Percentiles rank a stretch among this genome's conserved stretches.
phyloP scores from a whole-genome alignment of 495 filamentous ascomycete genomes.

The Penicillium silybi region DNA sequence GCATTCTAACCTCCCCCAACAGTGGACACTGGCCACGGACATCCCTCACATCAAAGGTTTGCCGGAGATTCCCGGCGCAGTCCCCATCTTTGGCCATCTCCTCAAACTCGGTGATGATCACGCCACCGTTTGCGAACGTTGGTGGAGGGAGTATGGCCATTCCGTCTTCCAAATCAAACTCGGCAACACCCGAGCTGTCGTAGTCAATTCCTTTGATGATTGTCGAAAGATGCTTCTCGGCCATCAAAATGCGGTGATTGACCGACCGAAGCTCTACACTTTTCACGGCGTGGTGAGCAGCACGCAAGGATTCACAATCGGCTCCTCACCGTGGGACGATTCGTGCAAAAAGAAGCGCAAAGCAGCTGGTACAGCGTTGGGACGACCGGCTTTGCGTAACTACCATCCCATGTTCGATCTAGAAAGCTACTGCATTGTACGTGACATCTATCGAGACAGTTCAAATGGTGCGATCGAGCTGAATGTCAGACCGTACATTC shows the following conservation, averaged over 20 bases:
- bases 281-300: constrained; percentile 47
- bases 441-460: constrained; percentile 43
- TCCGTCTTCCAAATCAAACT: constrained; percentile 54
- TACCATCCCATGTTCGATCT: constrained; percentile 52
- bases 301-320: constrained; percentile 45
- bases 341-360: constrained; percentile 51
- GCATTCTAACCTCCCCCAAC: not conserved
- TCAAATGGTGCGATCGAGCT: constrained; percentile 34
- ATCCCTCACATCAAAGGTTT: constrained; percentile 46
- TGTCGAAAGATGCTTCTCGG: constrained; percentile 43
- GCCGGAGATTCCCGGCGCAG: constrained; percentile 48
- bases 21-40: constrained; percentile 33
- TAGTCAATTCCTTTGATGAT: constrained; percentile 47
- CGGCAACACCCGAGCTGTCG: constrained; percentile 49
- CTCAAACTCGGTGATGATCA: constrained; percentile 54
- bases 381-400: constrained; percentile 40
- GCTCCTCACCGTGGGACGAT: constrained; percentile 48
- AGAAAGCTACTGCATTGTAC: constrained; percentile 46
- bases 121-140: constrained; percentile 48
- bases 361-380: constrained; percentile 44
- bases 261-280: constrained; percentile 45
- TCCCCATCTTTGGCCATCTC: constrained; percentile 51
- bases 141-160: constrained; percentile 50
- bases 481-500: constrained; percentile 40
- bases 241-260: constrained; percentile 45